These are phyloP conservation scores for Xylariales sp. DNA, from an alignment of 2,329 filamentous ascomycete species.

Conservation along the genomic window DNA sequence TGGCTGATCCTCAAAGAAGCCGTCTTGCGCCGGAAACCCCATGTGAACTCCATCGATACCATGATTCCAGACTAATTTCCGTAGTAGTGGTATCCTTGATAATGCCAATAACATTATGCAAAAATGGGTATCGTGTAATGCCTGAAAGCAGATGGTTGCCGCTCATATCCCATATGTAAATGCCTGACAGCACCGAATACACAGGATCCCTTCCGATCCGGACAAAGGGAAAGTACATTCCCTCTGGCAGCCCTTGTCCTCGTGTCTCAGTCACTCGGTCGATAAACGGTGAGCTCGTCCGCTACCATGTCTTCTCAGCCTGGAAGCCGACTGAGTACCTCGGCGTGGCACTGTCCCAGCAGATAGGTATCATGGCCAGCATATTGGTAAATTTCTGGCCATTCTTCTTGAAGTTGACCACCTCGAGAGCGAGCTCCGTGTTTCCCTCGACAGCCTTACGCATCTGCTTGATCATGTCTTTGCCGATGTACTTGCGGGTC, in stretches of 20 bases:
- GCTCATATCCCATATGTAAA: slow-evolving; percentile 11
- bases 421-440: slow-evolving; percentile 41
- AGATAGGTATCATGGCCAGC: slow-evolving; percentile 78
- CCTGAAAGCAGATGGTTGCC: slow-evolving; percentile 22
- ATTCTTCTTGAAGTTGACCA: slow-evolving; percentile 79
- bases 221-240: not conserved
- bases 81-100: too few relatives aligned
- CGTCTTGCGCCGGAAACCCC: too few relatives aligned
- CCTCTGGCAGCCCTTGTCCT: not conserved
- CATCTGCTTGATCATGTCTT: slow-evolving; percentile 55
- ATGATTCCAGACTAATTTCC: too few relatives aligned
- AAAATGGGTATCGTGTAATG: slow-evolving; percentile 24
- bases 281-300: not conserved
- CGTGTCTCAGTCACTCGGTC: not conserved
- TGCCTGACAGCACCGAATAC: slow-evolving; percentile 15
- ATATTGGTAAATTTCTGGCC: slow-evolving; percentile 77
- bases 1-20: too few relatives aligned
- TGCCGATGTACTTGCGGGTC: slow-evolving; percentile 61
- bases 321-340: slow-evolving; percentile 80
- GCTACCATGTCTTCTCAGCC: slow-evolving; percentile 42
- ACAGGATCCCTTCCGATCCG: slow-evolving; percentile 1
- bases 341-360: slow-evolving; percentile 58
- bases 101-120: too few relatives aligned
- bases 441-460: slow-evolving; percentile 38
- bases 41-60: too few relatives aligned